A percentile compares a stretch with the other conserved stretches of the same genome.
These are phyloP conservation scores for Phialemoniopsis sp. DNA, from an alignment of 2,329 filamentous ascomycete species.

Conservation along the genomic window DNA sequence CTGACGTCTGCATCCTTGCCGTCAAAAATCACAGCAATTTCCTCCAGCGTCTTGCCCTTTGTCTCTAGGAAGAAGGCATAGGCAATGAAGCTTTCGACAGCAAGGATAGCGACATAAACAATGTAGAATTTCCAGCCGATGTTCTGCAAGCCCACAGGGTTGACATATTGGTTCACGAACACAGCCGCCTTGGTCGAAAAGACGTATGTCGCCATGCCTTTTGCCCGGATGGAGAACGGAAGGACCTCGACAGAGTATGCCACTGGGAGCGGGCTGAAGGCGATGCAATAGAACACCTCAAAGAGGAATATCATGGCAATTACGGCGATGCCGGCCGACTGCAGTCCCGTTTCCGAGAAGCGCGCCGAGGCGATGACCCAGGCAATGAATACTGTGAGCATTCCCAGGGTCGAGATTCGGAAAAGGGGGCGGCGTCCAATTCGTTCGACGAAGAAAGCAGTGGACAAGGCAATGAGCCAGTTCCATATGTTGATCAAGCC, in stretches of 20 bases:
- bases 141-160: slow-evolving; percentile 27
- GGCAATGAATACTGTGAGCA: slow-evolving; percentile 17
- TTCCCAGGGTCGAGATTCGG: slow-evolving; percentile 13
- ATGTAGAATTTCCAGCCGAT: slow-evolving; percentile 32
- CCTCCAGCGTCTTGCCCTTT: slow-evolving; percentile 9
- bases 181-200: slow-evolving; percentile 15
- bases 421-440: slow-evolving; percentile 18
- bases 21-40: slow-evolving; percentile 9
- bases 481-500: slow-evolving; percentile 16
- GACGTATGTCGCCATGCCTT: slow-evolving; percentile 23
- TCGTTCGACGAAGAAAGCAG: slow-evolving; percentile 18
- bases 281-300: slow-evolving; percentile 31
- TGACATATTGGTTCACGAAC: slow-evolving; percentile 34
- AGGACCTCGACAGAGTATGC: slow-evolving; percentile 40
- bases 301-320: slow-evolving; percentile 27
- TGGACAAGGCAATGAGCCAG: slow-evolving; percentile 14
- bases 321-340: slow-evolving; percentile 15
- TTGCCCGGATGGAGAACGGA: slow-evolving; percentile 28
- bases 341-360: slow-evolving; percentile 9
- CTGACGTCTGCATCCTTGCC: slow-evolving; percentile 23
- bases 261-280: slow-evolving; percentile 33
- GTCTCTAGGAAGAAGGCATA: slow-evolving; percentile 25
- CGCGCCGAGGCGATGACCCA: slow-evolving; percentile 13
- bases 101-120: slow-evolving; percentile 24
- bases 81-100: slow-evolving; percentile 19